phyloP scores from a whole-genome alignment of 495 filamentous ascomycete genomes.

The Aspergillus asperescens region DNA sequence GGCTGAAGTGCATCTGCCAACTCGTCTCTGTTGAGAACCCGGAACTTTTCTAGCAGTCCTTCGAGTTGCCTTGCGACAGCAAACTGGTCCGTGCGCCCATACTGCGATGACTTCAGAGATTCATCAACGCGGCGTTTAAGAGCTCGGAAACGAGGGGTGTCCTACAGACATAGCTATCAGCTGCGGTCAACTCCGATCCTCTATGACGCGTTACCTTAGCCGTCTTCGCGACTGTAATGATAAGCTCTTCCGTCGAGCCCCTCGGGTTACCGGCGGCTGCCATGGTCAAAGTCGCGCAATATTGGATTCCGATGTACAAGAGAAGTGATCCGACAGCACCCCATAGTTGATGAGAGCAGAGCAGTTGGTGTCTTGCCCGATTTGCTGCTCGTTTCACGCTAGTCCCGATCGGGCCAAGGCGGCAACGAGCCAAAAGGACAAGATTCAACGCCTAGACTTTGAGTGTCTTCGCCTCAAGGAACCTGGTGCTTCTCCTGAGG shows the following conservation, averaged over 20 bases:
- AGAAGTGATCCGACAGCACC: neutral
- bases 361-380: slow-evolving; percentile 16
- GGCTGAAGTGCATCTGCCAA: slow-evolving; percentile 68
- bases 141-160: slow-evolving; percentile 22
- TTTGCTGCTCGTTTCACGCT: slow-evolving; percentile 19
- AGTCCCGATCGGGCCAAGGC: slow-evolving; percentile 30
- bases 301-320: neutral
- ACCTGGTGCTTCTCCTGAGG: slow-evolving; percentile 18
- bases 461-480: neutral
- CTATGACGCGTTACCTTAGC: slow-evolving; percentile 22
- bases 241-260: slow-evolving; percentile 34
- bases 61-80: slow-evolving; percentile 66
- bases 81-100: slow-evolving; percentile 81
- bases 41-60: slow-evolving; percentile 85
- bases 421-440: slow-evolving; percentile 9
- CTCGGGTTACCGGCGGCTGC: slow-evolving; percentile 38
- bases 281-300: slow-evolving; percentile 32
- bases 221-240: slow-evolving; percentile 27
- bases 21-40: slow-evolving; percentile 68
- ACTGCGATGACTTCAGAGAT: slow-evolving; percentile 47
- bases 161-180: slow-evolving; percentile 40
- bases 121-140: slow-evolving; percentile 29
- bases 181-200: slow-evolving; percentile 30
- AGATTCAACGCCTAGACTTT: no score
- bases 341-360: neutral